Conservation (phyloP, 2,329 filamentous ascomycete species). For the Monosporascus sp. region DNA sequence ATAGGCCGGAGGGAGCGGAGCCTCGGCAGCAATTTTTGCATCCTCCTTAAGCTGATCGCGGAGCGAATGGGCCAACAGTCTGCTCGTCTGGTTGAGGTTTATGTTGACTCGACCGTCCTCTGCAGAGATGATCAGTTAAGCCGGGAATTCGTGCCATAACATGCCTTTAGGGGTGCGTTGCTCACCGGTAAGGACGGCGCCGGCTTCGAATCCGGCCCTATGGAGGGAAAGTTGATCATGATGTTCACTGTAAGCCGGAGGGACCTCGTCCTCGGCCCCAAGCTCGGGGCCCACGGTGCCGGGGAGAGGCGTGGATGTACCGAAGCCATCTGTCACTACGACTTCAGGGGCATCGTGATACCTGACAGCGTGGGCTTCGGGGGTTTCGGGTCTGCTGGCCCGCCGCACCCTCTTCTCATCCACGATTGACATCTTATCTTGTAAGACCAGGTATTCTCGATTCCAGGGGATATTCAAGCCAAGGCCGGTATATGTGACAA, state of each 20-base stretch:
- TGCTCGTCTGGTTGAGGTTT: constrained; percentile 67
- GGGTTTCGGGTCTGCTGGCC: not conserved
- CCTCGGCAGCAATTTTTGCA: constrained; percentile 19
- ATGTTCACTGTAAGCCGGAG: constrained; percentile 54
- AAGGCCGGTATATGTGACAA: no score
- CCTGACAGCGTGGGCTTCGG: not conserved
- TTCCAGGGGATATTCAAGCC: no score
- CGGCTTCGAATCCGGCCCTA: constrained; percentile 58
- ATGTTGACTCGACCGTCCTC: constrained; percentile 76
- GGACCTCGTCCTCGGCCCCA: constrained; percentile 35
- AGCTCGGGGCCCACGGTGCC: constrained; percentile 31
- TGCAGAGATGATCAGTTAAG: constrained; percentile 21
- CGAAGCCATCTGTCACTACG: constrained; percentile 33
- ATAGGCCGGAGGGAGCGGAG: constrained; percentile 59
- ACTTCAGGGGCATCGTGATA: constrained; percentile 23
- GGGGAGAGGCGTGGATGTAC: constrained; percentile 14
- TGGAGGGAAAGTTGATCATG: constrained; percentile 53
- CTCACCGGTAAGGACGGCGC: constrained; percentile 52
- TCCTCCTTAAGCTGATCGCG: constrained; percentile 50
- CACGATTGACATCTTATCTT: constrained; percentile 3
- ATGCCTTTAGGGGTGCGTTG: not conserved
- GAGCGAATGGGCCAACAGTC: constrained; percentile 59
- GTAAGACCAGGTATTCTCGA: no score
- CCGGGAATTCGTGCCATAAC: not conserved
- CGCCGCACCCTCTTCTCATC: constrained; percentile 9